phyloP scores from a whole-genome alignment of 1,139 yeast genomes.

The Petasospora fabianii region DNA sequence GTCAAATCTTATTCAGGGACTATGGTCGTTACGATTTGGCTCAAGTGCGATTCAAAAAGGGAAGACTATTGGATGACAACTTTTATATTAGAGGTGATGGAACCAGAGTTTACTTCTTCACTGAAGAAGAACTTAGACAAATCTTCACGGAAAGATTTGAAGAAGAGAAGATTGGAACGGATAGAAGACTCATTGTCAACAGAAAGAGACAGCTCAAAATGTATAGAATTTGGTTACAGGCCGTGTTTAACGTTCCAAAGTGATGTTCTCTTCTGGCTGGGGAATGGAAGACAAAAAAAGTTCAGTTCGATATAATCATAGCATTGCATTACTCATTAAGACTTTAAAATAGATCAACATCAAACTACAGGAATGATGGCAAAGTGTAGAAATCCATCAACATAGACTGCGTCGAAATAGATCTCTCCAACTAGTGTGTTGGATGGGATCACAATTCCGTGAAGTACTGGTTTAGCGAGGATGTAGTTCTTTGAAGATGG shows the following conservation, averaged over 20 bases:
- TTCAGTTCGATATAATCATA: no score
- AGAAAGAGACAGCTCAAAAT: constrained; percentile 88
- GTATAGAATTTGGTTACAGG: constrained; percentile 98
- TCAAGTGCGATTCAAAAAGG: constrained; percentile 89
- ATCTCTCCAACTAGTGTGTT: constrained; percentile 47
- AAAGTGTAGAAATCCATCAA: constrained; percentile 79
- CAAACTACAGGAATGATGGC: constrained; percentile 37
- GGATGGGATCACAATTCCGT: constrained; percentile 58
- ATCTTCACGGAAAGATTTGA: constrained; percentile 67
- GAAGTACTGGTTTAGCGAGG: constrained; percentile 48
- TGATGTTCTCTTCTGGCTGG: constrained; percentile 7
- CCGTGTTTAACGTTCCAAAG: constrained; percentile 57
- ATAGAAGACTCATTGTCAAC: constrained; percentile 84
- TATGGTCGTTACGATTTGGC: constrained; percentile 96
- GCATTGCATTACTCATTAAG: not conserved
- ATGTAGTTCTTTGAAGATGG: constrained; percentile 33
- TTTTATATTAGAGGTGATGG: constrained; percentile 98
- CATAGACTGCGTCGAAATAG: constrained; percentile 50
- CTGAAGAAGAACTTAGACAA: constrained; percentile 81
- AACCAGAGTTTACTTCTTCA: constrained; percentile 93
- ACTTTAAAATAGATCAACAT: constrained; percentile 3
- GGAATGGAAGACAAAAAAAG: no score
- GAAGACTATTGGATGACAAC: constrained; percentile 82
- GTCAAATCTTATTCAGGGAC: constrained; percentile 84
- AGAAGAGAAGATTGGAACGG: constrained; percentile 80